A percentile compares a stretch with the other conserved stretches of the same genome.
These are phyloP conservation scores for Senna siamea DNA, from an alignment of 306 rosid species.

Conservation along the genomic window DNA sequence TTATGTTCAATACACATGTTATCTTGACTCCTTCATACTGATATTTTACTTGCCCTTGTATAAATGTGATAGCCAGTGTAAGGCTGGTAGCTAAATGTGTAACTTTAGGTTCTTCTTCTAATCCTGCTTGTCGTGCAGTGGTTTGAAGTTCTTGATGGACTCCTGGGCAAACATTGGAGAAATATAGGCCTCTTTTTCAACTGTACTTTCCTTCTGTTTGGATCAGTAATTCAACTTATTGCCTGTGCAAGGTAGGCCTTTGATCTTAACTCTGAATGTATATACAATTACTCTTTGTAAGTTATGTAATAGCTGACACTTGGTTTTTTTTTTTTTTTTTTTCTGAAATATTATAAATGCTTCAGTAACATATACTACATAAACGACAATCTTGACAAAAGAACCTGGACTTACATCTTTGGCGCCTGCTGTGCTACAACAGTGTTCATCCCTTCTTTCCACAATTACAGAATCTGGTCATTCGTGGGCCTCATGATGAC, in stretches of 20 bases:
- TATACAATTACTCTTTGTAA: not conserved
- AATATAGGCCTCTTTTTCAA: constrained; percentile 70
- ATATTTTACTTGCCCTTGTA: not conserved
- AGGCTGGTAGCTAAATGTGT: not conserved
- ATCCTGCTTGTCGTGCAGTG: constrained; percentile 47
- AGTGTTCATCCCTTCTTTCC: constrained; percentile 78
- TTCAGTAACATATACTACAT: constrained; percentile 71
- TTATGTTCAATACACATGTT: not conserved
- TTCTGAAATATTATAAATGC: not conserved
- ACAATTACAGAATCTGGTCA: constrained; percentile 77
- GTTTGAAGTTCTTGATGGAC: constrained; percentile 85
- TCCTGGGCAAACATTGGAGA: constrained; percentile 77
- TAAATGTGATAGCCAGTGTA: too few species aligned
- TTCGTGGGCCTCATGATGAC: constrained; percentile 78
- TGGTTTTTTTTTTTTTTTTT: not conserved
- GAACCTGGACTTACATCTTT: constrained; percentile 81
- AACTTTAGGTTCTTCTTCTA: not conserved
- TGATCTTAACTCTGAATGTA: not conserved
- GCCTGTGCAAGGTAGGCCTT: constrained; percentile 69
- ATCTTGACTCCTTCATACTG: not conserved
- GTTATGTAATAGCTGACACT: not conserved
- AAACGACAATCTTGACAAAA: constrained; percentile 86
- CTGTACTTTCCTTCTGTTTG: constrained; percentile 76
- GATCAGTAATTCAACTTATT: constrained; percentile 77
- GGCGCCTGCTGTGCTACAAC: constrained; percentile 86